Percentiles rank a stretch among this genome's conserved stretches.
These are phyloP conservation scores for Blumeria hordei DNA, from an alignment of 2,329 filamentous ascomycete genomes.

Conservation along the genomic window DNA sequence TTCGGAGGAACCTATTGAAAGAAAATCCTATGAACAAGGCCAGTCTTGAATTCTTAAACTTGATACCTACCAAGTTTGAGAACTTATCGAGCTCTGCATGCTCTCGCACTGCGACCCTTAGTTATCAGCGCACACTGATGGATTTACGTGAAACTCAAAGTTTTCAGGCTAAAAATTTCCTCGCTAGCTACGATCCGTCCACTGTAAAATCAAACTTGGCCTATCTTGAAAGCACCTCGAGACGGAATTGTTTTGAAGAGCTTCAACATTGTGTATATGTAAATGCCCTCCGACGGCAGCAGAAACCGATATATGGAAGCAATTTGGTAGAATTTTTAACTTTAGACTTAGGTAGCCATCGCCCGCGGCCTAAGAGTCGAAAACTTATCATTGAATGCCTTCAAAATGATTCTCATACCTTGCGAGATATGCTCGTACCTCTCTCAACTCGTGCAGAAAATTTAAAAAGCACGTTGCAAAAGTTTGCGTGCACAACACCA, in stretches of 20 bases:
- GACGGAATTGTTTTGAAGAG: slow-evolving; percentile 50
- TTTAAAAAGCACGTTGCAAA: slow-evolving; percentile 53
- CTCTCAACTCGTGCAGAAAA: slow-evolving; percentile 46
- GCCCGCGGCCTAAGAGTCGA: slow-evolving; percentile 34
- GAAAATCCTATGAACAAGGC: slow-evolving; percentile 37
- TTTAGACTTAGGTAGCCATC: slow-evolving; percentile 32
- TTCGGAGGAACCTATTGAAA: slow-evolving; percentile 41
- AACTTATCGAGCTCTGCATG: slow-evolving; percentile 29
- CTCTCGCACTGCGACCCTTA: slow-evolving; percentile 37
- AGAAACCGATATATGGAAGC: slow-evolving; percentile 59
- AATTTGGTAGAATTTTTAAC: slow-evolving; percentile 54
- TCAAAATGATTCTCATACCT: slow-evolving; percentile 38
- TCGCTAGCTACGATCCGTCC: slow-evolving; percentile 33
- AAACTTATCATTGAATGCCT: slow-evolving; percentile 49
- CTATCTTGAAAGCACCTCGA: slow-evolving; percentile 46
- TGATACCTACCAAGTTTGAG: slow-evolving; percentile 51
- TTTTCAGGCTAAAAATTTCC: slow-evolving; percentile 29
- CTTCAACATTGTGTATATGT: slow-evolving; percentile 61
- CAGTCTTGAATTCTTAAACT: slow-evolving; percentile 53
- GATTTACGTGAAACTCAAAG: slow-evolving; percentile 50
- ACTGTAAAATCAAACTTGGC: slow-evolving; percentile 44
- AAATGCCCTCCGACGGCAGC: slow-evolving; percentile 58
- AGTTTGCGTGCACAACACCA: slow-evolving; percentile 83
- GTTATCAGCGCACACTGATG: slow-evolving; percentile 43
- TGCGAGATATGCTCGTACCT: slow-evolving; percentile 47